Percentiles rank a stretch among this genome's conserved stretches.
phyloP scores from a whole-genome alignment of 106 monocot genomes.

The Platanthera guangdongensis region DNA sequence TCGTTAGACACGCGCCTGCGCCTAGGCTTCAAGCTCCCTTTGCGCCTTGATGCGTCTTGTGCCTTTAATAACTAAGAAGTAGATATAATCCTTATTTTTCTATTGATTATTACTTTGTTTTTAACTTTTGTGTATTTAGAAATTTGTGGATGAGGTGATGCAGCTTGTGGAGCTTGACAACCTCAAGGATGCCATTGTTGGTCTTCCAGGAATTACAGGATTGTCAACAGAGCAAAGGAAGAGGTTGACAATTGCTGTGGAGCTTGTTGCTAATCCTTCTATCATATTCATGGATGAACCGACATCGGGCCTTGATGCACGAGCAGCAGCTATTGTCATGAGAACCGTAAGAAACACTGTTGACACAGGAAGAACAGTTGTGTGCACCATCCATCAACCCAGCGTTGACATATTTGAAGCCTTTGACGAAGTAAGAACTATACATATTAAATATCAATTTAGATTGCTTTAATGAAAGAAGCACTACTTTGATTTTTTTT shows the following conservation, averaged over 20 bases:
- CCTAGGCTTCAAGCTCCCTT: no score
- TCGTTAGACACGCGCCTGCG: no score
- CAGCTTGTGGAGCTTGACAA: not conserved
- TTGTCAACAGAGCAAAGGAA: slow-evolving; percentile 2
- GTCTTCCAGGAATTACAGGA: slow-evolving; percentile 4
- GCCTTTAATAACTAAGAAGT: not conserved
- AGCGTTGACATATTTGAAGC: not conserved
- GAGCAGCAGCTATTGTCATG: slow-evolving; percentile 2
- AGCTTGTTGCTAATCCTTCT: no score
- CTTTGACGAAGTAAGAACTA: not conserved
- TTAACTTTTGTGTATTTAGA: not conserved
- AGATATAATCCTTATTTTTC: not conserved
- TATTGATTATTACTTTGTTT: not conserved
- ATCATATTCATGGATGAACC: slow-evolving; percentile 1
- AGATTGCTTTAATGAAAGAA: no score
- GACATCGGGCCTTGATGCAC: not conserved
- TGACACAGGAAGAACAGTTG: no score
- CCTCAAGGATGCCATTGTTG: slow-evolving; percentile 6
- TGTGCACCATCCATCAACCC: no score
- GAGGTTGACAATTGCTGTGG: no score
- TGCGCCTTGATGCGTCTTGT: no score
- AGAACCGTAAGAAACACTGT: not conserved
- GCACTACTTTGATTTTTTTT: no score
- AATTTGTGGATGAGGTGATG: not conserved
- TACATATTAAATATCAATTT: not conserved